These are phyloP conservation scores for Dryas drummondii DNA, from an alignment of 306 rosid genomes.

Conservation along the genomic window DNA sequence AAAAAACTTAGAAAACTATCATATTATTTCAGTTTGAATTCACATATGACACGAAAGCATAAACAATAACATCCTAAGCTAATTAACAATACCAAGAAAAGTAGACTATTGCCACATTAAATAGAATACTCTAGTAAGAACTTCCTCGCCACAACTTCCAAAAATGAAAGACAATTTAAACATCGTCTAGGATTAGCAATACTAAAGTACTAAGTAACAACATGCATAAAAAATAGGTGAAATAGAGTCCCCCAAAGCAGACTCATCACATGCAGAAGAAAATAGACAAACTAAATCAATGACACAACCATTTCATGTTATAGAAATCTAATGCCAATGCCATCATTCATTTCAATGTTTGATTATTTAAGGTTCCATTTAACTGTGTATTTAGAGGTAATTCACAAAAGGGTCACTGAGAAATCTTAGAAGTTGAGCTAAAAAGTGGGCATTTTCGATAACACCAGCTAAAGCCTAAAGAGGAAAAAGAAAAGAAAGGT, in stretches of 20 bases:
- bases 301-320: neutral
- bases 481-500: neutral
- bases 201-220: neutral
- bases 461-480: neutral
- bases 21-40: neutral
- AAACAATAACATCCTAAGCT: neutral
- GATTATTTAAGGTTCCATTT: neutral
- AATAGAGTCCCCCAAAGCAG: neutral
- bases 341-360: constrained; percentile 1
- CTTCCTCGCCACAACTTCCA: neutral
- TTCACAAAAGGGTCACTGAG: constrained; percentile 1
- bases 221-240: neutral
- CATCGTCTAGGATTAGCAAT: neutral
- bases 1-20: neutral
- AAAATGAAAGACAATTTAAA: neutral
- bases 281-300: neutral
- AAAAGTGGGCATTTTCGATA: constrained; percentile 10
- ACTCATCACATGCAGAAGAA: neutral
- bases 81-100: neutral
- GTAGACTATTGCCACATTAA: neutral
- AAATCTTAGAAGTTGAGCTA: neutral
- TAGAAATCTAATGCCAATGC: neutral
- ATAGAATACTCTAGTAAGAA: neutral
- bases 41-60: neutral
- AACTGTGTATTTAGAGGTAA: constrained; percentile 1